phyloP scores from a whole-genome alignment of 345 rosid genomes.

The Microcos paniculata region DNA sequence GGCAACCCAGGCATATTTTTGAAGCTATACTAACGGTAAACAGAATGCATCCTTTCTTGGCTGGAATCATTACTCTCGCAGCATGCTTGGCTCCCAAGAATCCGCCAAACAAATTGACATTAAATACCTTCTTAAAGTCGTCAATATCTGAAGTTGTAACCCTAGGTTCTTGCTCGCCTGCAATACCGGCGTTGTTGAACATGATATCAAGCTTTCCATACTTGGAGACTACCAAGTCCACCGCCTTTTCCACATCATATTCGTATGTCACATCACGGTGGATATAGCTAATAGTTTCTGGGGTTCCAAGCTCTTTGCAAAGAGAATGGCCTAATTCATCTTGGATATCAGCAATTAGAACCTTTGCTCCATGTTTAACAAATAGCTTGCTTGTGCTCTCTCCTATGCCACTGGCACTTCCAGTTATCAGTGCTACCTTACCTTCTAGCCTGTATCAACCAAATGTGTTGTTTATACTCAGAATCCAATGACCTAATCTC shows the following conservation, averaged over 20 bases:
- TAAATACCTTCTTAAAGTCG: conserved; percentile 16
- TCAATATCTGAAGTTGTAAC: neutral
- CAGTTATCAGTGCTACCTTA: conserved; percentile 20
- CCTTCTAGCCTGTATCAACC: conserved; percentile 6
- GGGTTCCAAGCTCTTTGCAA: conserved; percentile 18
- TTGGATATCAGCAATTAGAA: conserved; percentile 32
- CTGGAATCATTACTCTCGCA: conserved; percentile 33
- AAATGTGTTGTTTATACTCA: neutral
- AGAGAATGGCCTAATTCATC: conserved; percentile 23
- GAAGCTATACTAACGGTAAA: conserved; percentile 22
- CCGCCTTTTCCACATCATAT: conserved; percentile 20
- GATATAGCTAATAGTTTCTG: conserved; percentile 14
- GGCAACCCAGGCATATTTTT: neutral
- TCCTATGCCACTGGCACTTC: conserved; percentile 22
- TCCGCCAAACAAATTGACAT: conserved; percentile 20
- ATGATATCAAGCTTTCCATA: conserved; percentile 38
- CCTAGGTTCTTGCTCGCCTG: neutral
- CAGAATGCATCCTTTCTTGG: conserved; percentile 21
- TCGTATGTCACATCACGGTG: conserved; percentile 30
- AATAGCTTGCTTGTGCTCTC: conserved; percentile 16
- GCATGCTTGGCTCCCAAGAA: conserved; percentile 40
- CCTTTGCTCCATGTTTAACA: conserved; percentile 27
- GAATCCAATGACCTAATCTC: neutral
- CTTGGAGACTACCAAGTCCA: conserved; percentile 17
- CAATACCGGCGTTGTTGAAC: conserved; percentile 31